Evolutionary conservation across 2,329 filamentous ascomycete genomes (phyloP).

Genomic region (Fusarium caatingaense): DNA sequence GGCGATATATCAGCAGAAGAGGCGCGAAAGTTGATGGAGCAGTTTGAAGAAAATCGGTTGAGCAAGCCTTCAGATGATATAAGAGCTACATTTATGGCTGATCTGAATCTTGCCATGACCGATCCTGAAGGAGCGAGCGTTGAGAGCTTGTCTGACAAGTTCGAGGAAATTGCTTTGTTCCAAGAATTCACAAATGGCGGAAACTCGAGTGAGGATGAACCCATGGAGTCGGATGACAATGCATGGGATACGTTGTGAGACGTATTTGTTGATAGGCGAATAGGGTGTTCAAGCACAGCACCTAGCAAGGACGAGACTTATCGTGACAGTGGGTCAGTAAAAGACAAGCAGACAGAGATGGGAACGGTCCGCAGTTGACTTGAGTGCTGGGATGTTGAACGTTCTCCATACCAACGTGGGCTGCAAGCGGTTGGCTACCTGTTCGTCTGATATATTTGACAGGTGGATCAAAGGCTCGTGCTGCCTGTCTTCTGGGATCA

Average conservation of each 20-base stretch:
- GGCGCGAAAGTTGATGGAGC: constrained; percentile 48
- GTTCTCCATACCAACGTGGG: neutral
- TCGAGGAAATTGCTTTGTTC: constrained; percentile 51
- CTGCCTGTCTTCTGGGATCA: neutral
- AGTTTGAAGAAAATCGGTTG: constrained; percentile 45
- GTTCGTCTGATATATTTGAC: neutral
- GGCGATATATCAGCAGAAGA: constrained; percentile 45
- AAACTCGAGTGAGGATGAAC: constrained; percentile 4
- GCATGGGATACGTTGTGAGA: constrained; percentile 15
- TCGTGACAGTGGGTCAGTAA: neutral
- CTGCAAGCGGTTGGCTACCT: neutral
- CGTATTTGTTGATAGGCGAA: neutral
- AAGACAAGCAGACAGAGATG: neutral
- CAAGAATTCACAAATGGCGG: constrained; percentile 47
- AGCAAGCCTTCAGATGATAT: constrained; percentile 41
- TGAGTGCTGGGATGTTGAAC: neutral
- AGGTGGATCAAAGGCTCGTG: neutral
- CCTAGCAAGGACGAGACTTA: neutral
- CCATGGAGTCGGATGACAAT: constrained; percentile 24
- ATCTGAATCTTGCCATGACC: constrained; percentile 51
- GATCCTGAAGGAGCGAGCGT: constrained; percentile 50
- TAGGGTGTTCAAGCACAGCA: neutral
- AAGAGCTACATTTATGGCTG: constrained; percentile 53
- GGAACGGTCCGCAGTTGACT: neutral
- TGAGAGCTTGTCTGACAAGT: constrained; percentile 50